Percentiles rank a stretch among this genome's conserved stretches.
These are phyloP conservation scores for Rhizopus microsporus DNA, from an alignment of 371 early-diverging fungal species.

Conservation along the genomic window DNA sequence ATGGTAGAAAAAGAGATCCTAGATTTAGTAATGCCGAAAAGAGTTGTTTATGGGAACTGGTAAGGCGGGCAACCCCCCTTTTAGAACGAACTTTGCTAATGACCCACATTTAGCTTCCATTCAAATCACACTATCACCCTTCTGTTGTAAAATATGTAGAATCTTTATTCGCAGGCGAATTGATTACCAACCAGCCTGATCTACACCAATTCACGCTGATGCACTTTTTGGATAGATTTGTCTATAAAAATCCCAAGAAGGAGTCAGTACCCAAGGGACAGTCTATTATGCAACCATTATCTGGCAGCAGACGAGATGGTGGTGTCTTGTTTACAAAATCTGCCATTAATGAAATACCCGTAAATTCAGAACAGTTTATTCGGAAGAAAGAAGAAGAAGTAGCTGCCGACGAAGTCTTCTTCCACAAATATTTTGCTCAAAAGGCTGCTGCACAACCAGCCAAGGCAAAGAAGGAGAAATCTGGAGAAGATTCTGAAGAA, in stretches of 20 bases:
- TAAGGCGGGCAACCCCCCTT: slow-evolving; percentile 21
- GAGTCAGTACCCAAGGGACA: slow-evolving; percentile 48
- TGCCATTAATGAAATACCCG: slow-evolving; percentile 34
- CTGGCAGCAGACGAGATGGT: slow-evolving; percentile 46
- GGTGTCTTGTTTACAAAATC: slow-evolving; percentile 48
- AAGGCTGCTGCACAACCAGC: slow-evolving; percentile 38
- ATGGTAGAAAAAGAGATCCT: slow-evolving; percentile 89
- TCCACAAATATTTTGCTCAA: slow-evolving; percentile 80
- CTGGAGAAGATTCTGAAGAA: slow-evolving; percentile 51
- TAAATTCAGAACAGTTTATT: slow-evolving; percentile 66
- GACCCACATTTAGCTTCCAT: slow-evolving; percentile 46
- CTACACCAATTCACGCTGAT: slow-evolving; percentile 88
- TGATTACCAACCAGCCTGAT: slow-evolving; percentile 77
- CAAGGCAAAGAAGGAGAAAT: slow-evolving; percentile 41
- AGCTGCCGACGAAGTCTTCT: slow-evolving; percentile 78
- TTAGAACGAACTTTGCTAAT: background rate
- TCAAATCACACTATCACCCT: slow-evolving; percentile 89
- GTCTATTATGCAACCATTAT: slow-evolving; percentile 65
- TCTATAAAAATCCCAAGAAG: slow-evolving; percentile 93
- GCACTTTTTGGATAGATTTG: slow-evolving; percentile 95
- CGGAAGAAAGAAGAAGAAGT: slow-evolving; percentile 57
- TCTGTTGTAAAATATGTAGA: slow-evolving; percentile 82
- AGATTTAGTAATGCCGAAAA: slow-evolving; percentile 77
- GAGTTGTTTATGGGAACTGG: slow-evolving; percentile 91
- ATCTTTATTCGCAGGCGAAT: slow-evolving; percentile 68